Evolutionary conservation across 2,329 filamentous ascomycete genomes (phyloP).

Genomic region (Juglanconis oblonga): DNA sequence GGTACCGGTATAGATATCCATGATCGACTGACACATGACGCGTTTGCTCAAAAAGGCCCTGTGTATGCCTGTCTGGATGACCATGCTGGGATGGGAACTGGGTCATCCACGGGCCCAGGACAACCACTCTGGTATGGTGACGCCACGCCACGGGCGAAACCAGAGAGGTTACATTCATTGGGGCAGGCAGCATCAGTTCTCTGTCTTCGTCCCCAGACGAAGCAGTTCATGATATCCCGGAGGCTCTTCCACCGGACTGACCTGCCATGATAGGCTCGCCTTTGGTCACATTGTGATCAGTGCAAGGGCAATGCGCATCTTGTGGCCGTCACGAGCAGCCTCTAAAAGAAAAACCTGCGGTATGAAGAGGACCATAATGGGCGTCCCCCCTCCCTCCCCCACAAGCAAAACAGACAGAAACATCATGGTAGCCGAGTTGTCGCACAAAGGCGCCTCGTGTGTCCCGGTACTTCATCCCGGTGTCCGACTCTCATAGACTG

Average conservation of each 20-base stretch:
- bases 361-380: neutral
- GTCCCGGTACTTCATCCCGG: neutral
- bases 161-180: too few relatives aligned
- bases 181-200: neutral
- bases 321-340: neutral
- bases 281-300: neutral
- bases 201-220: neutral
- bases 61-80: neutral
- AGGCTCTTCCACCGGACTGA: neutral
- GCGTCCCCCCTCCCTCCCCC: neutral
- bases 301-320: neutral
- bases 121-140: neutral
- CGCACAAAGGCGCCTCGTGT: neutral
- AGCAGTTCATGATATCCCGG: too few relatives aligned
- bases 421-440: neutral
- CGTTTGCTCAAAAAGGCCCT: constrained; percentile 6
- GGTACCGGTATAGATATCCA: neutral
- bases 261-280: neutral
- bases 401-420: neutral
- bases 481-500: neutral
- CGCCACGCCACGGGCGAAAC: neutral
- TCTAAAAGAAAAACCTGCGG: neutral
- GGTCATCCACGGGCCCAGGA: neutral
- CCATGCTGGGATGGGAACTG: neutral
- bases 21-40: neutral